A percentile compares a stretch with the other conserved stretches of the same genome.
Conservation (phyloP, 2,329 filamentous ascomycete species). For the Pyricularia grisea region DNA sequence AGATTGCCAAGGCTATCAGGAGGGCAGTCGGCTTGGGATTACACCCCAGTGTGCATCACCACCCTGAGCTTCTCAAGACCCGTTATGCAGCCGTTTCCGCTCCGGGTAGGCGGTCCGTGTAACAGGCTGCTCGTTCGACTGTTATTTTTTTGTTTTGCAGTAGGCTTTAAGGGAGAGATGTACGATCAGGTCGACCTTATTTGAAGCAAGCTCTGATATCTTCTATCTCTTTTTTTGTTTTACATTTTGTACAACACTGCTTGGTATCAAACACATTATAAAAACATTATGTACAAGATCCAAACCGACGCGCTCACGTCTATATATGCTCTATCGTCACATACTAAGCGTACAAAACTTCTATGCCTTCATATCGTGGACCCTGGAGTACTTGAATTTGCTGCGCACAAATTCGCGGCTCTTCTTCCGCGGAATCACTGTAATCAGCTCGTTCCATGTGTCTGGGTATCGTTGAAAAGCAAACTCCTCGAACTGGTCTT, state of each 20-base stretch:
- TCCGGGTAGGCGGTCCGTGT: background rate
- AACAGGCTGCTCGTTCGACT: background rate
- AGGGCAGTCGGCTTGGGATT: conserved; percentile 82
- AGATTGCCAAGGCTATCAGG: conserved; percentile 85
- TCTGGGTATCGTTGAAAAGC: conserved; percentile 57
- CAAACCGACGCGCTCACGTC: background rate
- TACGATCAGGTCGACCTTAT: background rate
- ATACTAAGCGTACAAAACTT: conserved; percentile 19
- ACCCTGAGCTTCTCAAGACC: conserved; percentile 63
- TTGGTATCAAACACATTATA: conserved; percentile 9
- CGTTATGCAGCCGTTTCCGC: background rate
- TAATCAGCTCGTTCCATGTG: conserved; percentile 58
- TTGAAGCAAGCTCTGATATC: background rate
- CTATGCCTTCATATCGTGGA: conserved; percentile 23
- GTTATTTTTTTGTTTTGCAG: background rate
- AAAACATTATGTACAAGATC: background rate
- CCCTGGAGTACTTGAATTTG: conserved; percentile 39
- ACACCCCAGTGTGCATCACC: conserved; percentile 82
- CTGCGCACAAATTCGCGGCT: conserved; percentile 26
- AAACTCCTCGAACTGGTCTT: conserved; percentile 66
- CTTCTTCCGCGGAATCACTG: conserved; percentile 18
- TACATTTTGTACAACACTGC: conserved; percentile 4
- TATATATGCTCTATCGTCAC: conserved; percentile 1
- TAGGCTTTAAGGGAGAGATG: background rate
- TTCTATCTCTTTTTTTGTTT: background rate